These are phyloP conservation scores for Suillus ampliporus DNA, from an alignment of 768 basidiomycete species.

Conservation along the genomic window DNA sequence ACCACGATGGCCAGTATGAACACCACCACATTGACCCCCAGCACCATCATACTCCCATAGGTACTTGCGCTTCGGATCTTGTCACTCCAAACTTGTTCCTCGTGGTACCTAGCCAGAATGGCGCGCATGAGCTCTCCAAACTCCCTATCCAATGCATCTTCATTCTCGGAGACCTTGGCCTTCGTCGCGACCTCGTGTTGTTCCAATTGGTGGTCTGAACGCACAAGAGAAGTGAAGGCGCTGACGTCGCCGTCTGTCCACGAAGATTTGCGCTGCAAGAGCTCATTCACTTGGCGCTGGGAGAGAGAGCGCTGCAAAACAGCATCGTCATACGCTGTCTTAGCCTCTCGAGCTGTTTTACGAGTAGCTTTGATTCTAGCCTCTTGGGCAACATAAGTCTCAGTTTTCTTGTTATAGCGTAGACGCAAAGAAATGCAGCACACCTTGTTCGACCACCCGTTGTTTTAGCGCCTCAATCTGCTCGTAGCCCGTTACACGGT, in stretches of 20 bases:
- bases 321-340: slow-evolving; percentile 76
- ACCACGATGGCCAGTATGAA: slow-evolving; percentile 89
- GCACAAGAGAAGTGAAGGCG: slow-evolving; percentile 88
- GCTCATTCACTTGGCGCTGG: slow-evolving; percentile 95
- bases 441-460: slow-evolving; percentile 83
- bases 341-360: slow-evolving; percentile 70
- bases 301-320: slow-evolving; percentile 82
- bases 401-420: slow-evolving; percentile 14
- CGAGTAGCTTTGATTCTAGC: slow-evolving; percentile 70
- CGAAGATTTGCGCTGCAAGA: slow-evolving; percentile 89
- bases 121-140: slow-evolving; percentile 87
- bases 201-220: slow-evolving; percentile 87
- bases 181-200: slow-evolving; percentile 80
- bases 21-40: slow-evolving; percentile 87
- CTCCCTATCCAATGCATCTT: slow-evolving; percentile 83
- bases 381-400: slow-evolving; percentile 55
- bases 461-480: slow-evolving; percentile 84
- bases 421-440: slow-evolving; percentile 26
- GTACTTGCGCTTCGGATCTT: slow-evolving; percentile 96
- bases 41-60: slow-evolving; percentile 85
- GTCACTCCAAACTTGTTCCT: slow-evolving; percentile 99
- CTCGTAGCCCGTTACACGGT: slow-evolving; percentile 90
- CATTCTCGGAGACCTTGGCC: slow-evolving; percentile 64
- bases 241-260: slow-evolving; percentile 92
- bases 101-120: slow-evolving; percentile 93